A percentile compares a stretch with the other conserved stretches of the same genome.
Evolutionary conservation across 352 stramenopile species (phyloP).

Genomic region (Discostella stelligera): DNA sequence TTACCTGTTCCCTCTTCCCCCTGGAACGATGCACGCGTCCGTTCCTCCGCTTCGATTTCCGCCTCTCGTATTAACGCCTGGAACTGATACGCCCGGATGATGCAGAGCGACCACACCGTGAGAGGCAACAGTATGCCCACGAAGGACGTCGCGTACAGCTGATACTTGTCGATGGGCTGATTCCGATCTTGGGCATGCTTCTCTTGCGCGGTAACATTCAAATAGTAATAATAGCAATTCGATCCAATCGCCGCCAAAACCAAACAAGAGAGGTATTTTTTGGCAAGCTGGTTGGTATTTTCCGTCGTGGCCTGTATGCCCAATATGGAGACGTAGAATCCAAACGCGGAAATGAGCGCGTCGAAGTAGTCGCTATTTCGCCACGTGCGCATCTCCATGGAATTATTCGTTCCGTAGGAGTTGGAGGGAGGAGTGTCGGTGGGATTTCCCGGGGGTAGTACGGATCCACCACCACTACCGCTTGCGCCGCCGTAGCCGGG

Average conservation of each 20-base stretch:
- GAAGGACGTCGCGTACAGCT: slow-evolving; percentile 47
- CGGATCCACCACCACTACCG: not conserved
- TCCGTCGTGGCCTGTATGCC: slow-evolving; percentile 72
- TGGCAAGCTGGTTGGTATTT: slow-evolving; percentile 61
- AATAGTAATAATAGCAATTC: slow-evolving; percentile 65
- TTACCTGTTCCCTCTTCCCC: slow-evolving; percentile 1
- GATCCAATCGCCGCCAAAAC: slow-evolving; percentile 54
- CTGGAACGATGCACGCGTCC: slow-evolving; percentile 25
- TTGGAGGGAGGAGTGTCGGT: slow-evolving; percentile 31
- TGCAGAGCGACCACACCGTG: slow-evolving; percentile 72
- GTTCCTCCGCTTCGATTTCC: slow-evolving; percentile 47
- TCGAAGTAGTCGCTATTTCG: slow-evolving; percentile 66
- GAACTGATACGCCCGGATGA: slow-evolving; percentile 71
- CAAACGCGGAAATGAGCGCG: slow-evolving; percentile 54
- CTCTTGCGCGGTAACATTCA: slow-evolving; percentile 50
- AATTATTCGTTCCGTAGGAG: not conserved
- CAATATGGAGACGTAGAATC: slow-evolving; percentile 70
- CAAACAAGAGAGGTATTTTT: slow-evolving; percentile 58
- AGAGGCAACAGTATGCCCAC: slow-evolving; percentile 65
- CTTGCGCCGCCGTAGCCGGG: slow-evolving; percentile 1
- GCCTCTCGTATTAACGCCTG: slow-evolving; percentile 69
- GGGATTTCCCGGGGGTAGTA: slow-evolving; percentile 42
- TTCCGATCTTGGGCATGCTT: slow-evolving; percentile 41
- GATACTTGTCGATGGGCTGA: slow-evolving; percentile 18
- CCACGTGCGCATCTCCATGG: slow-evolving; percentile 54